These are phyloP conservation scores for Diplogelasinospora grovesii DNA, from an alignment of 495 filamentous ascomycete species.

Conservation along the genomic window DNA sequence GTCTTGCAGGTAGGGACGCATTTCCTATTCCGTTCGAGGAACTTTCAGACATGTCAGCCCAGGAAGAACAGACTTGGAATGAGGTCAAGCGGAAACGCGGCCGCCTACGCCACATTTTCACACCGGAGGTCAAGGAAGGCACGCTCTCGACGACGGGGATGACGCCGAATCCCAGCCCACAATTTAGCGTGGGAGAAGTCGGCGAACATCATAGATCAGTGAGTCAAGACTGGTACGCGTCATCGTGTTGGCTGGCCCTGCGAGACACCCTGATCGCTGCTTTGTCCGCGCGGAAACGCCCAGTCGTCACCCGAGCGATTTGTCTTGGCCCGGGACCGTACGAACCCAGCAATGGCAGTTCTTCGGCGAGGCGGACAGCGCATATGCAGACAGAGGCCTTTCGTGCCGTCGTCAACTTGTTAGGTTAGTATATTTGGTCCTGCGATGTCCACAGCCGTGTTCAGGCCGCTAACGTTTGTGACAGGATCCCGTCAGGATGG, in stretches of 20 bases:
- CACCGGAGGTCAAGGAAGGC: not conserved
- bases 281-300: constrained; percentile 4
- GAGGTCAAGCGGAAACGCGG: constrained; percentile 24
- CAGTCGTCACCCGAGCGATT: constrained; percentile 29
- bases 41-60: constrained; percentile 4
- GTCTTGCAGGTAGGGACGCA: no score
- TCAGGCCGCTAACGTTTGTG: constrained; percentile 1
- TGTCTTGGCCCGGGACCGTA: constrained; percentile 41
- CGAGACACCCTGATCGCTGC: constrained; percentile 6
- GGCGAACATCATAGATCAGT: constrained; percentile 15
- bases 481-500: constrained; percentile 13
- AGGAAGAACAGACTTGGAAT: constrained; percentile 16
- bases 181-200: constrained; percentile 19
- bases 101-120: constrained; percentile 12
- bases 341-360: constrained; percentile 33
- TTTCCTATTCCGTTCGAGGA: not conserved
- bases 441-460: not conserved
- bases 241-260: constrained; percentile 17
- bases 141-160: constrained; percentile 5
- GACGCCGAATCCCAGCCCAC: constrained; percentile 23
- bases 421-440: constrained; percentile 22
- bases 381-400: constrained; percentile 59
- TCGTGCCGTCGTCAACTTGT: constrained; percentile 38
- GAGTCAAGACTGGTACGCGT: constrained; percentile 9
- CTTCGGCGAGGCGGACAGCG: constrained; percentile 23